Evolutionary conservation across 2,329 filamentous ascomycete species (phyloP), one percentile per base, ranked within the genome.

Genomic region (Lasiodiplodia gonubiensis): DNA sequence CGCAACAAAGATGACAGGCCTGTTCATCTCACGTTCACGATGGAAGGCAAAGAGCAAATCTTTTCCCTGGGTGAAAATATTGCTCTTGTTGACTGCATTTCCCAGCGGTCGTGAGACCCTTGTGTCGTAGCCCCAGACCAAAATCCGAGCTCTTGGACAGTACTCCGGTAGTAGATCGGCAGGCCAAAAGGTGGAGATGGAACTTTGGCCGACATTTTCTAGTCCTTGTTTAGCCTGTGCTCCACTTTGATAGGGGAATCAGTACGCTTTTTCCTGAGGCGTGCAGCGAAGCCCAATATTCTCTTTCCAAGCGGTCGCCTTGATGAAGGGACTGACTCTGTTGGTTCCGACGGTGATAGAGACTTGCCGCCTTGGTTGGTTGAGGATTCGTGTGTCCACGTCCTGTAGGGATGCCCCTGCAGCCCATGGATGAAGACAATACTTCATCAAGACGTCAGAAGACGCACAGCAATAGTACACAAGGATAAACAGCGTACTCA

Each of bases 301-400:
- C 7, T 42, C 12, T 3, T 16, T 14, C 37, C 16, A n/a, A 42
- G 6, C 1, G 37, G 6, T 16, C 37, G 37, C 1, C 18, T 18
- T 5, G 14, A 6, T 14, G 14, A 16, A 1, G 37, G 5, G 37
- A 4, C 5, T 3, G 37, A 39, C 2, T n/a, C n/a, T n/a, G n/a
- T n/a, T n/a, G n/a, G n/a, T n/a, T n/a, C n/a, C n/a, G n/a, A n/a
- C n/a, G n/a, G 2, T 18, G 37, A 39, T 16, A 2, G 16, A 39
- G 3, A 0, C 2, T 4, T 2, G 4, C 18, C 4, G 16, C 16
- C 1, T 2, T 18, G 16, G 14, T 2, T n/a, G 6, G 14, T 0
- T 0, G 39, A 7, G 4, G 39, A 7, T 5, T 0, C 0, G 16
- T 42, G 4, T 1, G 39, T n/a, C 39, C 39, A 42, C 1, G 39